Base-by-base conservation (phyloP, 1,284 basidiomycete species). In the Cutaneotrichosporon curvatum region DNA sequence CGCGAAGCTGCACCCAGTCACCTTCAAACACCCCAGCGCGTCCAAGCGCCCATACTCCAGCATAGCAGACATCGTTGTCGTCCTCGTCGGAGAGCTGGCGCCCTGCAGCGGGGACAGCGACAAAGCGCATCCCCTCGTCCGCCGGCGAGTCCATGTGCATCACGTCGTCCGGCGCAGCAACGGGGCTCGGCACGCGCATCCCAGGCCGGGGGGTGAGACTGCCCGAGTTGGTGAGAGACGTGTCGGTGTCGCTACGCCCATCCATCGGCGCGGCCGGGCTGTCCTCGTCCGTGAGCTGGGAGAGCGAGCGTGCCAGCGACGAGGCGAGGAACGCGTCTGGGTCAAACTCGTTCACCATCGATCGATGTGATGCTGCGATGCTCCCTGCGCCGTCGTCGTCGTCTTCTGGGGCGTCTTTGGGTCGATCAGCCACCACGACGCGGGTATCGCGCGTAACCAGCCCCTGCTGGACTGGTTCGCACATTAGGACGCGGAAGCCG, bases 1-100 rank as follows among this genome's bases (percentile, higher is more conserved):
- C 52, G 30, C 54, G 28, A 32, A 59, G 48, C 63, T 82, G 58
- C 60, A 87, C 89, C 90, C 90, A 94, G 66, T 95, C 88, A 28
- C 87, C 86, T 56, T 82, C 82, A 55, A 92, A 79, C 4, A 87
- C 72, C 0, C 89, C 90, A 22, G 89, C 71, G 40, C 77, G 75
- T 11, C 81, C 81, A 15, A 96, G 74, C 43, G 86, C 83, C 16
- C 74, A 64, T 3, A 68, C 62, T 10, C 60, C 62, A 4, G 72
- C 54, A 62, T 66, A 71, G 45, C 59, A 65, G 10, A 65, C 53
- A 31, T 55, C 40, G 34, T 53, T 39, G 20, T 51, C 45, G 32
- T 53, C 56, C 20, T 44, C 47, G 18, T 45, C 45, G 19, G 23
- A 37, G 12, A 36, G 46, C 6, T 45, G 43, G 7, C 21, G 34